Conservation (phyloP, 345 rosid genomes). For the Rhodamnia argentea region DNA sequence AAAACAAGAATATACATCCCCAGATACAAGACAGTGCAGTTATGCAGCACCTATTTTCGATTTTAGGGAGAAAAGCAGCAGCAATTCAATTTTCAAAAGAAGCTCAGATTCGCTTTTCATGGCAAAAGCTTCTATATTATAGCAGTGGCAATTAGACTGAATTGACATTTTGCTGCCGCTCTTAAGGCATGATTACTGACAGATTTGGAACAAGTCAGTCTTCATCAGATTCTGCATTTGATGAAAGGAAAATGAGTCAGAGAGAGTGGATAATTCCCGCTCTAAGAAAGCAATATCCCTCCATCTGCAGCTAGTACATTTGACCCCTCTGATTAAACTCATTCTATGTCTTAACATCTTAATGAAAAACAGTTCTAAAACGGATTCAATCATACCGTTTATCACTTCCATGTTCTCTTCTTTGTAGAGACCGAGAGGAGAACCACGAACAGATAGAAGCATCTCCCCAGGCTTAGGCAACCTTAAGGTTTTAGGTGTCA, state of each 20-base stretch:
- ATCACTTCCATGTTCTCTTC: slow-evolving; percentile 93
- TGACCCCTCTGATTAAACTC: not conserved
- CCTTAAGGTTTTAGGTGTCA: slow-evolving; percentile 82
- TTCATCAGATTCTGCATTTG: slow-evolving; percentile 46
- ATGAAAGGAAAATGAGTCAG: not conserved
- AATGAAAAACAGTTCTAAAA: not conserved
- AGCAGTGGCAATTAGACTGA: not conserved
- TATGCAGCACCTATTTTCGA: not conserved
- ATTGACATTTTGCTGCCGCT: not conserved
- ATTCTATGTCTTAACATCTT: not conserved
- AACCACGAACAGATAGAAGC: slow-evolving; percentile 83
- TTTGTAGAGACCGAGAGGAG: slow-evolving; percentile 84
- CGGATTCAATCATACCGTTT: slow-evolving; percentile 31
- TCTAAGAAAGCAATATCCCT: not conserved
- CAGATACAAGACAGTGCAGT: not conserved
- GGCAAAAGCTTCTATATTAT: not conserved
- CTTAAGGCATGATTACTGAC: not conserved
- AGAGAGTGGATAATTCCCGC: not conserved
- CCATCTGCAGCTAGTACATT: not conserved
- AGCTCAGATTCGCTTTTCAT: not conserved
- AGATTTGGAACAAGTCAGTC: slow-evolving; percentile 4
- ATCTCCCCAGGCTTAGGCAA: slow-evolving; percentile 85
- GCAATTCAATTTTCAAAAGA: not conserved
- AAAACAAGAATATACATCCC: not conserved
- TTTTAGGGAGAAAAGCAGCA: not conserved